These are phyloP conservation scores for Candida michaelii DNA, from an alignment of 805 yeast genomes.

Conservation along the genomic window DNA sequence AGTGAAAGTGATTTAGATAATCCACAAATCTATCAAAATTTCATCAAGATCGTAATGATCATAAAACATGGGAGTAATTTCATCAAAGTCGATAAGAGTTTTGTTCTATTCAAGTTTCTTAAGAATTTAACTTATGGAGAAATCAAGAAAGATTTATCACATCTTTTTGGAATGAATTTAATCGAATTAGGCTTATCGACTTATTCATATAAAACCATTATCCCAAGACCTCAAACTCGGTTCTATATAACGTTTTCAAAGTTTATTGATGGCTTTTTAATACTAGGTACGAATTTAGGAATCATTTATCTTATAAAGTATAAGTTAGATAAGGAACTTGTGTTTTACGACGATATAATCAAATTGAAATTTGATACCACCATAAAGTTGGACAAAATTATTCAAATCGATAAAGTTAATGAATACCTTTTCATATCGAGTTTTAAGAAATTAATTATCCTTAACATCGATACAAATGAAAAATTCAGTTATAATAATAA, in stretches of 20 bases:
- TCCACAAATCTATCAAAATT: conserved; percentile 17
- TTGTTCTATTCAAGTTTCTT: conserved; percentile 10
- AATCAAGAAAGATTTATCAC: conserved; percentile 16
- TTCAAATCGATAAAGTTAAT: conserved; percentile 11
- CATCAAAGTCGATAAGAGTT: conserved; percentile 9
- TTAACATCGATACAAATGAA: conserved; percentile 12
- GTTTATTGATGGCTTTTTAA: conserved; percentile 14
- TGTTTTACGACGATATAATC: conserved; percentile 13
- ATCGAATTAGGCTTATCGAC: conserved; percentile 3
- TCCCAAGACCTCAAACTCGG: conserved; percentile 11
- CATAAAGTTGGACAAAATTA: conserved; percentile 15
- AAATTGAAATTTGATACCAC: conserved; percentile 16
- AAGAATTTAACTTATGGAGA: conserved; percentile 16
- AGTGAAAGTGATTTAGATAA: conserved; percentile 20
- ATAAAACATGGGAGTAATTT: conserved; percentile 4
- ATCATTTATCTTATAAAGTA: conserved; percentile 13
- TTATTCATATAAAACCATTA: conserved; percentile 10
- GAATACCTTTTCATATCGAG: conserved; percentile 14
- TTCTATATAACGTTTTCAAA: conserved; percentile 16
- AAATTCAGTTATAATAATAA: conserved; percentile 8
- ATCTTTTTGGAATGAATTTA: conserved; percentile 17
- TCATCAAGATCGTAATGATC: conserved; percentile 6
- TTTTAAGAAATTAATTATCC: conserved; percentile 13
- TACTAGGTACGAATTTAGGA: conserved; percentile 17
- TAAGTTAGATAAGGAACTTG: conserved; percentile 4